These are phyloP conservation scores for Populus pruinosa DNA, from an alignment of 345 rosid species.

Conservation along the genomic window DNA sequence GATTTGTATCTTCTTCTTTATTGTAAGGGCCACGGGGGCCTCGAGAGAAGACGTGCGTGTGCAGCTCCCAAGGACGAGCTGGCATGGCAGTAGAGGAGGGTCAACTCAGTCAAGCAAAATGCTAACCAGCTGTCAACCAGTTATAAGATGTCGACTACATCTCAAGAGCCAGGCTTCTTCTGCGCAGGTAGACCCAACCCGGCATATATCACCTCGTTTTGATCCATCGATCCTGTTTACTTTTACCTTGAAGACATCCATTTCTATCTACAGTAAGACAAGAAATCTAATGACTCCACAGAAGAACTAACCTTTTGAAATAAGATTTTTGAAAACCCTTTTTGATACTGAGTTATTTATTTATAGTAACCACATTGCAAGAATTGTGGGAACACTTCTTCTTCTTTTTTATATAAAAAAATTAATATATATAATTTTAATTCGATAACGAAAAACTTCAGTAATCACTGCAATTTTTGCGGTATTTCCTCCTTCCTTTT, in stretches of 20 bases:
- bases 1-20: background rate
- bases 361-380: too few relatives aligned
- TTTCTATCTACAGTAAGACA: background rate
- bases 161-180: background rate
- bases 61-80: background rate
- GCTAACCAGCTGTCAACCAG: conserved; percentile 6
- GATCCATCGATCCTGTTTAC: background rate
- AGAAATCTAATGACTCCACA: background rate
- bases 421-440: too few relatives aligned
- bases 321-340: too few relatives aligned
- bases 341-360: too few relatives aligned
- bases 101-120: background rate
- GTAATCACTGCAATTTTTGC: too few relatives aligned
- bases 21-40: background rate
- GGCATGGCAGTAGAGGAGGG: background rate
- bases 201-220: background rate
- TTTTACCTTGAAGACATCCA: background rate
- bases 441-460: too few relatives aligned
- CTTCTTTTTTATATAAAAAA: too few relatives aligned
- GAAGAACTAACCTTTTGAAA: too few relatives aligned
- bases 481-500: too few relatives aligned
- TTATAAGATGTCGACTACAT: background rate
- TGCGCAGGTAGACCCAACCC: background rate
- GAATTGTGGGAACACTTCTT: too few relatives aligned
- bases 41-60: background rate